Percentiles rank a stretch among this genome's conserved stretches.
Conservation (phyloP, 352 stramenopile species). For the Pilasporangium apinafurcum region DNA sequence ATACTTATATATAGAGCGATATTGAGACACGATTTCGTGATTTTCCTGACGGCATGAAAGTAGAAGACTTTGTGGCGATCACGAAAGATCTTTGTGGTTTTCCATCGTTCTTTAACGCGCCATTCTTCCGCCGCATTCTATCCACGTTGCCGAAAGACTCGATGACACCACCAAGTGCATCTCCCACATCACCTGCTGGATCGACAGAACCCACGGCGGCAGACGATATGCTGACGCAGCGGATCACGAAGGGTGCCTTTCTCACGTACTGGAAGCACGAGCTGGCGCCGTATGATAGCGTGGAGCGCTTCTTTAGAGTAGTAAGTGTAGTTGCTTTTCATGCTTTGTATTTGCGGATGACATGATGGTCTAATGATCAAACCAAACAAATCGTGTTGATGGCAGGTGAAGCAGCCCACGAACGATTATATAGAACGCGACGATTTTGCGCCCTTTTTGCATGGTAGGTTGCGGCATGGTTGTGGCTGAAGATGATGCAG, state of each 20-base stretch:
- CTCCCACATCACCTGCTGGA: too few relatives aligned
- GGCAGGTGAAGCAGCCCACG: conserved; percentile 89
- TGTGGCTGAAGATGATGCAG: too few relatives aligned
- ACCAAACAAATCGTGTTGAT: not conserved
- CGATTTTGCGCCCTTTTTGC: conserved; percentile 97
- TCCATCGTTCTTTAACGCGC: conserved; percentile 98
- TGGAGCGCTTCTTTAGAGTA: conserved; percentile 97
- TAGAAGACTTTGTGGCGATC: conserved; percentile 90
- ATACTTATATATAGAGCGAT: conserved; percentile 19
- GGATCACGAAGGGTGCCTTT: conserved; percentile 88
- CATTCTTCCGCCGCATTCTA: conserved; percentile 92
- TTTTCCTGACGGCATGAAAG: conserved; percentile 78
- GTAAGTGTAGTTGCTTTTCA: conserved; percentile 31
- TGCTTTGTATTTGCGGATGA: not conserved
- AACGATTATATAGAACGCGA: conserved; percentile 90
- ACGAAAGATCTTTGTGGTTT: conserved; percentile 98
- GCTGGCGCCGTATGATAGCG: conserved; percentile 93
- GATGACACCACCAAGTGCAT: not conserved
- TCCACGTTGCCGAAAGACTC: conserved; percentile 9
- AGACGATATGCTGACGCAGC: conserved; percentile 14
- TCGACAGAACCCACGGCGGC: conserved; percentile 9
- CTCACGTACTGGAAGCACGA: conserved; percentile 92
- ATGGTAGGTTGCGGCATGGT: conserved; percentile 42
- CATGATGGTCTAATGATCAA: conserved; percentile 2
- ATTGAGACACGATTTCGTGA: conserved; percentile 77